These are phyloP conservation scores for Mycosarcoma mackinlayi DNA, from an alignment of 1,284 basidiomycete genomes.

Conservation along the genomic window DNA sequence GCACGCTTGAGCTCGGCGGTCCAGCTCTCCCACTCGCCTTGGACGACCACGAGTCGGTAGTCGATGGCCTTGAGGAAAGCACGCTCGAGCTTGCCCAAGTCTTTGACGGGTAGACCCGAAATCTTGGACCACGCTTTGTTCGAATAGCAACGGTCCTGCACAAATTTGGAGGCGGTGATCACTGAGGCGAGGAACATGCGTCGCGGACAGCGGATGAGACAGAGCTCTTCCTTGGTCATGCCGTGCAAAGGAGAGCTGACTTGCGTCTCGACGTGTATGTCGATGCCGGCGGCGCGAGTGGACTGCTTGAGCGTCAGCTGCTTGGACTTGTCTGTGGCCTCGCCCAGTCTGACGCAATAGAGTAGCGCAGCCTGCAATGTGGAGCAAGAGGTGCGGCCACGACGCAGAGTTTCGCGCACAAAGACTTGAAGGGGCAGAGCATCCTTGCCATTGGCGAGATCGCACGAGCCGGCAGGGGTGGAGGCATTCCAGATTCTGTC, in stretches of 20 bases:
- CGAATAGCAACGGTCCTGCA: conserved; percentile 90
- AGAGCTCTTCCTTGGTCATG: conserved; percentile 40
- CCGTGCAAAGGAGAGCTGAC: conserved; percentile 33
- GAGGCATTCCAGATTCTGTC: conserved; percentile 52
- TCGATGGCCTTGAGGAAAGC: conserved; percentile 69
- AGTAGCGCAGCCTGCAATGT: conserved; percentile 64
- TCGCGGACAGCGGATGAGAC: conserved; percentile 75
- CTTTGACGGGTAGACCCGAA: conserved; percentile 68
- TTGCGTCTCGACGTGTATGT: conserved; percentile 20
- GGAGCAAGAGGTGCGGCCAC: conserved; percentile 63
- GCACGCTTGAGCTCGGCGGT: conserved; percentile 47
- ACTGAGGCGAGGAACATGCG: conserved; percentile 87
- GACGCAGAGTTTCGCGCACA: conserved; percentile 65
- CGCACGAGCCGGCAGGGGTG: conserved; percentile 28
- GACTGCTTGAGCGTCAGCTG: conserved; percentile 27
- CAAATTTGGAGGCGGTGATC: conserved; percentile 89
- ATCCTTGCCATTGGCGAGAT: conserved; percentile 40
- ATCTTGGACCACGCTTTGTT: conserved; percentile 87
- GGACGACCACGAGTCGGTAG: conserved; percentile 69
- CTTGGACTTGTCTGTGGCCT: conserved; percentile 28
- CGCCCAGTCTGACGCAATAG: conserved; percentile 58
- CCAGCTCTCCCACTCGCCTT: conserved; percentile 61
- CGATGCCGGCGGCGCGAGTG: conserved; percentile 16
- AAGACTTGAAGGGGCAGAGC: conserved; percentile 62
- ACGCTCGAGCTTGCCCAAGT: conserved; percentile 70